These are phyloP conservation scores for Groenewaldozyma salmanticensis DNA, from an alignment of 805 yeast genomes.

Conservation along the genomic window DNA sequence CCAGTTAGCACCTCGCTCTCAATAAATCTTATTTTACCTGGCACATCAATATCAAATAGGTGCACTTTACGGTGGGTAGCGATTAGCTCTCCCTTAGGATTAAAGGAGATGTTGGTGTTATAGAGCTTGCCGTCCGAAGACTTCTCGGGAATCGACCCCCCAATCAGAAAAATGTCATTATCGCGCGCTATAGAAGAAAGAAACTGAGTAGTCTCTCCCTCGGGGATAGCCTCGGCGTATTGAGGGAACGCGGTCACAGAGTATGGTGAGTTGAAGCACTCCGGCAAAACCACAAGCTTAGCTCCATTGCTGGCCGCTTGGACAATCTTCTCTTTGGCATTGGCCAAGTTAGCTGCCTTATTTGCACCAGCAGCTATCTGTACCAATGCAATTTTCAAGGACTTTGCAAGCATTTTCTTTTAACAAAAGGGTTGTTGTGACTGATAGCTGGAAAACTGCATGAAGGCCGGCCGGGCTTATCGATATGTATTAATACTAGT, in stretches of 20 bases:
- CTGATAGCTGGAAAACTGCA: too few relatives aligned
- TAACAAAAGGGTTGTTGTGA: constrained; percentile 5
- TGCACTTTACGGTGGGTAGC: constrained; percentile 90
- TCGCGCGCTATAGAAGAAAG: constrained; percentile 59
- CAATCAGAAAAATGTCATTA: constrained; percentile 56
- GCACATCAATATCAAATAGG: constrained; percentile 85
- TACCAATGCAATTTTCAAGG: constrained; percentile 69
- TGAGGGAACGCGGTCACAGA: constrained; percentile 76
- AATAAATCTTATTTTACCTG: constrained; percentile 79
- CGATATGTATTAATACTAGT: too few relatives aligned
- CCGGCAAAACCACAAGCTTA: constrained; percentile 81
- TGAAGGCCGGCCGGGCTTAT: too few relatives aligned
- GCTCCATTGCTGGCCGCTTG: constrained; percentile 58
- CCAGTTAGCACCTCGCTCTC: constrained; percentile 70
- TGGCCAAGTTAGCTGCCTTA: constrained; percentile 64
- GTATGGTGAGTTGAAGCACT: constrained; percentile 94
- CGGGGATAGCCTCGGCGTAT: constrained; percentile 81
- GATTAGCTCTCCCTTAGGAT: constrained; percentile 61
- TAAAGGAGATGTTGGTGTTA: constrained; percentile 68
- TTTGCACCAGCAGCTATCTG: constrained; percentile 78
- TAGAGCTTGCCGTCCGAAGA: constrained; percentile 47
- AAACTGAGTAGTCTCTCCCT: constrained; percentile 52
- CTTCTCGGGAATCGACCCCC: constrained; percentile 88
- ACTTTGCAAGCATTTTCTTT: constrained; percentile 32
- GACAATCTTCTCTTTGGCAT: constrained; percentile 53